phyloP scores from a whole-genome alignment of 2,329 filamentous ascomycete species.

The Ascochyta koolunga region DNA sequence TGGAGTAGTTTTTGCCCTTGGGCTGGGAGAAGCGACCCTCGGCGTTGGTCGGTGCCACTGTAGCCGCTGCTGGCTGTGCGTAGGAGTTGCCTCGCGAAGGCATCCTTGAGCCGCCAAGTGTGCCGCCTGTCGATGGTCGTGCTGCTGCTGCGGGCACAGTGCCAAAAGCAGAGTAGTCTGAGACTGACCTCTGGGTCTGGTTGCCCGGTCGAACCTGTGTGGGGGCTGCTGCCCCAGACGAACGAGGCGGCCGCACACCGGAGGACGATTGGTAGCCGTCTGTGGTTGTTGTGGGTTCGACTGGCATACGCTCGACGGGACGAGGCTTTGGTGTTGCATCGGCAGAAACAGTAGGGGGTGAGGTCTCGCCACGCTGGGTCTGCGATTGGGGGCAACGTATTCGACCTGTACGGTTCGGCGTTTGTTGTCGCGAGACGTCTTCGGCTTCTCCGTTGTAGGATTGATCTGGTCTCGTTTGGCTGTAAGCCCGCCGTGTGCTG shows the following conservation, averaged over 20 bases:
- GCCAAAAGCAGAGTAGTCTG: constrained; percentile 52
- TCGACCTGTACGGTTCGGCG: constrained; percentile 95
- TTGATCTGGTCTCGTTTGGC: constrained; percentile 79
- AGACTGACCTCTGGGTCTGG: constrained; percentile 59
- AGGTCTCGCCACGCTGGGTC: constrained; percentile 72
- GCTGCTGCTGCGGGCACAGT: constrained; percentile 50
- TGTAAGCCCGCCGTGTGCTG: constrained; percentile 64
- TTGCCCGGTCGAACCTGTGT: constrained; percentile 47
- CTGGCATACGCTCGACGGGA: constrained; percentile 57
- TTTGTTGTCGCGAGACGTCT: constrained; percentile 79
- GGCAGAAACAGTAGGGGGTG: constrained; percentile 42
- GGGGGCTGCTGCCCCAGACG: constrained; percentile 29
- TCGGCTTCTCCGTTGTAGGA: constrained; percentile 67
- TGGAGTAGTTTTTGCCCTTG: constrained; percentile 71
- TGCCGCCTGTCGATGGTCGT: constrained; percentile 81
- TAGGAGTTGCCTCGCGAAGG: constrained; percentile 79
- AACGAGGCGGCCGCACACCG: constrained; percentile 28
- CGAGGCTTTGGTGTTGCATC: constrained; percentile 55
- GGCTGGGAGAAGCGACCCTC: constrained; percentile 87
- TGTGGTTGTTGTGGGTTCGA: constrained; percentile 47
- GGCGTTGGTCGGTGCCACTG: constrained; percentile 85
- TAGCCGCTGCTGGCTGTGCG: constrained; percentile 84
- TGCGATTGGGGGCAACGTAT: constrained; percentile 92
- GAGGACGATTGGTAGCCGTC: constrained; percentile 45
- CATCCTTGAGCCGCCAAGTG: constrained; percentile 67